phyloP scores from a whole-genome alignment of 1,284 basidiomycete species.

The Pseudomicrostroma phylloplanum region DNA sequence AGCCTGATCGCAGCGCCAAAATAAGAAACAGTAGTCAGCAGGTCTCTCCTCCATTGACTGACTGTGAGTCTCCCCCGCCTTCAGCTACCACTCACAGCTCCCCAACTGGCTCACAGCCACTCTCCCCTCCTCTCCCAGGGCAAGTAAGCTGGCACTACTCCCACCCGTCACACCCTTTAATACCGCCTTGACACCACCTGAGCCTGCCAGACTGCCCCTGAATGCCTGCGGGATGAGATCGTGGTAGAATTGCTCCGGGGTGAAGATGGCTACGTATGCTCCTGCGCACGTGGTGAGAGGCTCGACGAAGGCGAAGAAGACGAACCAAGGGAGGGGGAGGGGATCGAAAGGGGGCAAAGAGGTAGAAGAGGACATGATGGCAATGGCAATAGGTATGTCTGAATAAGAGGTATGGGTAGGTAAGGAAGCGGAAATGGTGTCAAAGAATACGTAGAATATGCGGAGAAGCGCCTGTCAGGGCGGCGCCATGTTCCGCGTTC shows the following conservation, averaged over 20 bases:
- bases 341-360: neutral
- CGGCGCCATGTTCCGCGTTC: too few species aligned
- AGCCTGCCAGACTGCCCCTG: neutral
- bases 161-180: neutral
- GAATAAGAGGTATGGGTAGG: too few species aligned
- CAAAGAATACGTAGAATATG: too few species aligned
- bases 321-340: neutral
- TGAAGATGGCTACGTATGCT: constrained; percentile 2
- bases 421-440: too few species aligned
- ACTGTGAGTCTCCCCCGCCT: neutral
- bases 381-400: neutral
- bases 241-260: neutral
- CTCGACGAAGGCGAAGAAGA: constrained; percentile 6
- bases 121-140: neutral
- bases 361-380: neutral
- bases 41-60: neutral
- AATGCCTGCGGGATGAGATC: neutral
- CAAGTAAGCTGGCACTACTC: neutral
- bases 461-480: too few species aligned
- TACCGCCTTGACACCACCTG: neutral
- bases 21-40: neutral
- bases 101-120: neutral
- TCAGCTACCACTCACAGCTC: neutral
- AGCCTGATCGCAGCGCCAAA: neutral
- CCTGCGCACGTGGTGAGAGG: neutral